Base-by-base conservation (phyloP, 129 eudicot genomes). In the Saposhnikovia divaricata region DNA sequence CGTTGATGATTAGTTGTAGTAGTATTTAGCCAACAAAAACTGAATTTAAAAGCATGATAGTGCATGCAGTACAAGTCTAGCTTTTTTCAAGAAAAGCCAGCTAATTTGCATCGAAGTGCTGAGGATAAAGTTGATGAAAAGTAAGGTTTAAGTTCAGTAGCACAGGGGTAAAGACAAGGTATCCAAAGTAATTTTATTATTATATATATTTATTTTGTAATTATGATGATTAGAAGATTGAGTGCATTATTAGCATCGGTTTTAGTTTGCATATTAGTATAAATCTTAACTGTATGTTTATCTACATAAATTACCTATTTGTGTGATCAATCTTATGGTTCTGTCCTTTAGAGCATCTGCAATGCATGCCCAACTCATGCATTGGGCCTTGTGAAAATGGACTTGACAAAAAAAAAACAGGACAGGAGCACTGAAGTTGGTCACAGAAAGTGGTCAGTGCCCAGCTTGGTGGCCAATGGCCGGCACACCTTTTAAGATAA, bases 31-130 rank as follows among this genome's bases (percentile, higher is more conserved):
- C 37, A 34, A 34, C 37, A 78, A 66, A 40, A 19, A 16, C 28
- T 40, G 47, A 31, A 66, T 38, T 15, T 16, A 19, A 71, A 71
- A 34, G 46, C 46, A 39, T 71, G 44, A 71, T 38, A 38, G 28
- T 71, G 40, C 72, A 66, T 38, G 40, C 42, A 66, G 72, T 66
- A 66, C 72, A 66, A 66, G 40, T 19, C 47, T 43, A 5, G 27
- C 16, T 73, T 42, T 43, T 43, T 73, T 43, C 57, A 2, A 23
- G 78, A 63, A 50, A 71, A 74, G 78, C 78, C 78, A 74, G 61
- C 59, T 45, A 46, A 74, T 42, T 34, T 71, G 43, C 43, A 74
- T 74, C 10, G 77, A 44, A 73, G 59, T 46, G 59, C 40, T 44
- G 40, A 27, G 31, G n/a, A 14, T 25, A 74, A 45, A 74, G 78